Conservation (phyloP, 192 early-diverging fungal species). For the Cetraspora pellucida region DNA sequence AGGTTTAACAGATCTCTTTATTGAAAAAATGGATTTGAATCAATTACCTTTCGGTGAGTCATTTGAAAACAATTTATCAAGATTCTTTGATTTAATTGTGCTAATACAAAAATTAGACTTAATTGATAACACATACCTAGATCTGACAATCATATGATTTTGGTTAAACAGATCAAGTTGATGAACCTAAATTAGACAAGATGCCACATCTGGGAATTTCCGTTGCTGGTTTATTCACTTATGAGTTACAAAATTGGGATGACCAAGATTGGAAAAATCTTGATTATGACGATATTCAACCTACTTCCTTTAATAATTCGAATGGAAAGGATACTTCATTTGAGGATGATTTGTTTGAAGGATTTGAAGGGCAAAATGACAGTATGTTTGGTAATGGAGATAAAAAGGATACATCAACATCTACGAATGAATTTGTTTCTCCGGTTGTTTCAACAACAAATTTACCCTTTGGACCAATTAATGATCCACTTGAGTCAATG, state of each 20-base stretch:
- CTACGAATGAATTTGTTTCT: constrained; percentile 18
- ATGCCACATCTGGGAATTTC: constrained; percentile 18
- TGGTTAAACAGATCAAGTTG: constrained; percentile 29
- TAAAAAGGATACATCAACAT: constrained; percentile 38
- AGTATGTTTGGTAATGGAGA: neutral
- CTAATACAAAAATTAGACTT: neutral
- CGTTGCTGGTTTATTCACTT: constrained; percentile 50
- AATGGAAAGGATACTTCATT: neutral
- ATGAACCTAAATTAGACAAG: constrained; percentile 39
- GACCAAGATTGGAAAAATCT: constrained; percentile 57
- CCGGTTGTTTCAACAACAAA: constrained; percentile 31
- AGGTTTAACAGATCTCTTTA: constrained; percentile 43
- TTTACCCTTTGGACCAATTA: constrained; percentile 56
- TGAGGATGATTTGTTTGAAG: neutral
- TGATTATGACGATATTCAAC: constrained; percentile 8
- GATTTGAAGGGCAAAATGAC: neutral
- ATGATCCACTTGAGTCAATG: constrained; percentile 56
- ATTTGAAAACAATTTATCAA: neutral
- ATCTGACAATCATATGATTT: constrained; percentile 31
- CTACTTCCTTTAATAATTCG: neutral
- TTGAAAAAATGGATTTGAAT: constrained; percentile 1
- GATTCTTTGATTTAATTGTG: neutral
- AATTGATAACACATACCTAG: neutral
- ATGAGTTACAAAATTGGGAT: constrained; percentile 55
- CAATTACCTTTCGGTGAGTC: constrained; percentile 1